These are phyloP conservation scores for Didymella keratinophila DNA, from an alignment of 2,329 filamentous ascomycete genomes.

Conservation along the genomic window DNA sequence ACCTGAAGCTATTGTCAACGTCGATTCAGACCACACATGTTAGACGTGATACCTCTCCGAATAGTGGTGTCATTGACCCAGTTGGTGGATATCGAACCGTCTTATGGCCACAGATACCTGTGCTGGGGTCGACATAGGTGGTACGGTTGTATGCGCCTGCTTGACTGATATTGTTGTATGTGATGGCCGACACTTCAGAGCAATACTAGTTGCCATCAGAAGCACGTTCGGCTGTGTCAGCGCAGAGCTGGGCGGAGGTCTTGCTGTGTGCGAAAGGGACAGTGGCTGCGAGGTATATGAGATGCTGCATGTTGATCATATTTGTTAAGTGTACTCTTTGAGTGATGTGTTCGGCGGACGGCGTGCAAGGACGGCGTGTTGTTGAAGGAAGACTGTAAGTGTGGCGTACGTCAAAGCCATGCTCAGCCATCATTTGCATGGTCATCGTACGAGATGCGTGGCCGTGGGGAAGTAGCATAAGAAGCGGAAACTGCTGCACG, in stretches of 20 bases:
- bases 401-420: not conserved
- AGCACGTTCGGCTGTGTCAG: constrained; percentile 38
- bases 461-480: constrained; percentile 1
- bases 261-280: constrained; percentile 30
- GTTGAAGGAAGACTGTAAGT: not conserved
- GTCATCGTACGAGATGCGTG: not conserved
- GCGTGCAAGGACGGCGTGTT: not conserved
- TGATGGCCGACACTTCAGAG: constrained; percentile 69
- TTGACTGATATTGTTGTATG: constrained; percentile 69
- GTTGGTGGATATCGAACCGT: constrained; percentile 64
- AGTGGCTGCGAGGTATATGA: constrained; percentile 25
- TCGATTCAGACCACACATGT: not conserved
- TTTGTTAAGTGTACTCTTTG: constrained; percentile 9
- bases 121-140: constrained; percentile 64
- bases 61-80: constrained; percentile 70
- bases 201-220: constrained; percentile 71
- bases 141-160: constrained; percentile 71
- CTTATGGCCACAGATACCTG: constrained; percentile 63
- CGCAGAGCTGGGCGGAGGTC: constrained; percentile 45
- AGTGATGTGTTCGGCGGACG: constrained; percentile 14
- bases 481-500: not conserved
- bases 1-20: constrained; percentile 60
- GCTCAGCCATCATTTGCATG: not conserved
- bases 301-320: constrained; percentile 32
- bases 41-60: constrained; percentile 66